These are phyloP conservation scores for Globisporangium heterothallicum DNA, from an alignment of 352 stramenopile species.

Conservation along the genomic window DNA sequence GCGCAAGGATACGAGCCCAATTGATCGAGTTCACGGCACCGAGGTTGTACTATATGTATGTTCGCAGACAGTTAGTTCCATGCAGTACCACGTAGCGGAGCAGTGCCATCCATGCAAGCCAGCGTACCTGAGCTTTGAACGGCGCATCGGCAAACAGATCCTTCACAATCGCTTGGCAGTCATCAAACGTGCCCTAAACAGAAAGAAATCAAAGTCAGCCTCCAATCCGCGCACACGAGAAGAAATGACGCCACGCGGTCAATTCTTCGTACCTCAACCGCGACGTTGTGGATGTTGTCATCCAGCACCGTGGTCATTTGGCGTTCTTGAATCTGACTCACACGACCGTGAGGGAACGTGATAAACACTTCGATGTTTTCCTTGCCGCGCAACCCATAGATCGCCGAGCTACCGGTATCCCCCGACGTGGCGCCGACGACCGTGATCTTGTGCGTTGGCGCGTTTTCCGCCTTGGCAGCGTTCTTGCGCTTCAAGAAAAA, in stretches of 20 bases:
- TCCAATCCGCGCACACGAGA: too few relatives aligned
- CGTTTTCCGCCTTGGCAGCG: conserved; percentile 39
- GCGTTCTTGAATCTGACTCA: conserved; percentile 96
- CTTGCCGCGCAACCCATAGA: conserved; percentile 97
- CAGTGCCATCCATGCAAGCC: too few relatives aligned
- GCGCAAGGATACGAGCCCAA: conserved; percentile 97
- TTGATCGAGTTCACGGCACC: conserved; percentile 99
- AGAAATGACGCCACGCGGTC: too few relatives aligned
- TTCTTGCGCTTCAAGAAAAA: conserved; percentile 95
- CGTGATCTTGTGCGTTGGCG: conserved; percentile 85
- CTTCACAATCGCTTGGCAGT: conserved; percentile 99
- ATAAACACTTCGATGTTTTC: conserved; percentile 98
- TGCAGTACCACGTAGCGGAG: too few relatives aligned
- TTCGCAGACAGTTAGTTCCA: not conserved
- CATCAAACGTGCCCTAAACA: conserved; percentile 95
- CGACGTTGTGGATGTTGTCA: conserved; percentile 97
- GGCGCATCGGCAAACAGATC: conserved; percentile 92
- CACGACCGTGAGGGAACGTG: conserved; percentile 94
- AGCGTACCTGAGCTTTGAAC: conserved; percentile 85
- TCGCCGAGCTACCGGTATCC: conserved; percentile 97
- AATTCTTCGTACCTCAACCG: conserved; percentile 43
- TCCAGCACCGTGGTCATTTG: conserved; percentile 99
- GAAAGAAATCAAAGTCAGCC: conserved; percentile 13
- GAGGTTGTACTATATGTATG: conserved; percentile 72
- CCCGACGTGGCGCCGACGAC: conserved; percentile 97